Evolutionary conservation across 768 basidiomycete genomes (phyloP), one percentile per base, ranked within the genome.

Genomic region (Neoboletus magnificus): DNA sequence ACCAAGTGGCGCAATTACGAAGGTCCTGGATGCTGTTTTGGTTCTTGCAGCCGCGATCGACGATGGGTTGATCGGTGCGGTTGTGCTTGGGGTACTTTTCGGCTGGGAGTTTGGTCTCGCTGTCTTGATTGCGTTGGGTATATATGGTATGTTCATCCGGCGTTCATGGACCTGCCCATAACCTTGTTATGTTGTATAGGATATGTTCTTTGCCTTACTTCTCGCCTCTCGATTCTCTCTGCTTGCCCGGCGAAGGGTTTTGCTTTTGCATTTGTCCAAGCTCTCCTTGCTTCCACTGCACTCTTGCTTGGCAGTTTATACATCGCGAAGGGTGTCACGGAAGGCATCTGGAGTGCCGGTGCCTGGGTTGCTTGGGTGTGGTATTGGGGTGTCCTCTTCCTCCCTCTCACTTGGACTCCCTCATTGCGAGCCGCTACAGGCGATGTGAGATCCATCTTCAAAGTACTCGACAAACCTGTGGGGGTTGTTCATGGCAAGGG

Each of bases 401-500:
- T 86, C 82, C 20, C 68, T 22, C 60, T 66, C n/a, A 56, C 61
- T 18, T 55, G 57, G 47, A 44, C 53, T 30, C 54, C 49, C 50
- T 64, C 89, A 79, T 74, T 91, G 15, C 91, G 89, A 58, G 79
- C 77, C 1, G 90, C 91, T 6, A 77, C 94, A 37, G 87, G 86
- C 64, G 86, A 85, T 65, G 82, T 92, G 45, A 90, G 87, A 18
- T 86, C 82, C 62, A 83, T 98, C 42, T 77, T 97, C 54, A 81
- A 87, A 52, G 77, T 94, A 18, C 78, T 98, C 8, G 83, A 84
- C 56, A 89, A 95, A 66, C 85, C 89, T 1, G 87, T 82, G 0
- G 94, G 95, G 56, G 83, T 98, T 58, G 83, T 87, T 59, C 92
- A 96, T 71, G 86, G 86, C 9, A 79, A 83, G 61, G 91, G 90